Conservation (phyloP, 495 filamentous ascomycete genomes). For the Hyaloscypha variabilis region DNA sequence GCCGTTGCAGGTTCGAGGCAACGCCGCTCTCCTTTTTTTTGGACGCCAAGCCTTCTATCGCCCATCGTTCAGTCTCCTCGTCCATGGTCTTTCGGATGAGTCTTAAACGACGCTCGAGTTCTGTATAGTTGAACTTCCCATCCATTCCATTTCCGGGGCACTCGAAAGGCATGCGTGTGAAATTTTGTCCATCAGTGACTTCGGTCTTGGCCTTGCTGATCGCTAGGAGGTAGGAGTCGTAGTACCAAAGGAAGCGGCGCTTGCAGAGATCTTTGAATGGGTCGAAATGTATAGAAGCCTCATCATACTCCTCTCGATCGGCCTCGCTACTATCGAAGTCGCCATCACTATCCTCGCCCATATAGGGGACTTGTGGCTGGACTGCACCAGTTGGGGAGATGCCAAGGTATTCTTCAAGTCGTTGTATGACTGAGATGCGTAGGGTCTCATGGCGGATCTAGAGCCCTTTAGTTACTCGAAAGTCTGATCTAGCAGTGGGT, state of each 20-base stretch:
- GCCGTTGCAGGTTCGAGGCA: slow-evolving; percentile 77
- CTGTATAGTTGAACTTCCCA: slow-evolving; percentile 81
- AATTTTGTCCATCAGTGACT: slow-evolving; percentile 60
- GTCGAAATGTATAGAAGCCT: slow-evolving; percentile 59
- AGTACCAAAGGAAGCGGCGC: slow-evolving; percentile 94
- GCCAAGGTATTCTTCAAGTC: slow-evolving; percentile 77
- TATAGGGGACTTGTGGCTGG: slow-evolving; percentile 32
- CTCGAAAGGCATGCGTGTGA: slow-evolving; percentile 86
- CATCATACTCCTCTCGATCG: slow-evolving; percentile 47
- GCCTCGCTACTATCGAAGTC: slow-evolving; percentile 51
- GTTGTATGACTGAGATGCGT: slow-evolving; percentile 81
- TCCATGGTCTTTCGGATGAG: slow-evolving; percentile 69
- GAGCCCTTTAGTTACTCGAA: background rate
- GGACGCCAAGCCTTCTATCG: slow-evolving; percentile 61
- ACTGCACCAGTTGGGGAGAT: slow-evolving; percentile 57
- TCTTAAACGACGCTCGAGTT: slow-evolving; percentile 68
- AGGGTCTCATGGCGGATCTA: slow-evolving; percentile 89
- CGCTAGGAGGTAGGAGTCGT: slow-evolving; percentile 76
- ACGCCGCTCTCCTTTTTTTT: slow-evolving; percentile 71
- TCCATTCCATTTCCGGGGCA: slow-evolving; percentile 77
- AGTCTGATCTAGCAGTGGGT: background rate
- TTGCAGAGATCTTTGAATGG: slow-evolving; percentile 92
- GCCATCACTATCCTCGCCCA: slow-evolving; percentile 52
- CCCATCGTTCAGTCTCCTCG: slow-evolving; percentile 74
- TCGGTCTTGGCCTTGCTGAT: slow-evolving; percentile 65